A percentile compares a stretch with the other conserved stretches of the same genome.
These are phyloP conservation scores for Cladosporium sp. DNA, from an alignment of 2,329 filamentous ascomycete genomes.

Conservation along the genomic window DNA sequence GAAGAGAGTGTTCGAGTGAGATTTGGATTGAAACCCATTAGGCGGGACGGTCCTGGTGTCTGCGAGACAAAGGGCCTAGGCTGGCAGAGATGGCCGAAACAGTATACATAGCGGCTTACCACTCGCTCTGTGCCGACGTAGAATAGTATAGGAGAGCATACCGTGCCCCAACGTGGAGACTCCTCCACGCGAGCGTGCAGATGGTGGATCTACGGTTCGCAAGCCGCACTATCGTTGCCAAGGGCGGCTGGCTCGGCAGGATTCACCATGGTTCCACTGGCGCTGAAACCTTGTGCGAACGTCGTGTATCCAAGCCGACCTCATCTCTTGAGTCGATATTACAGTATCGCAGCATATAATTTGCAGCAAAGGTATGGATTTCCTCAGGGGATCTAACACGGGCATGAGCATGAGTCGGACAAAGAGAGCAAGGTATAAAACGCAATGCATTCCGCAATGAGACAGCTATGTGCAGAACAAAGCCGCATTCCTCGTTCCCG, in stretches of 20 bases:
- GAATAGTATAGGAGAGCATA: not conserved
- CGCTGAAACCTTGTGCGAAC: slow-evolving; percentile 15
- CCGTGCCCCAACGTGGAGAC: not conserved
- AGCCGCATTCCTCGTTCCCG: slow-evolving; percentile 15
- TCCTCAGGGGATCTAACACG: not conserved
- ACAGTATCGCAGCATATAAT: not conserved
- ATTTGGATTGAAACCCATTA: not conserved
- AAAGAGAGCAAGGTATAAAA: not conserved
- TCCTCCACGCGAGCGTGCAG: not conserved
- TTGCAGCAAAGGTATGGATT: too few relatives aligned
- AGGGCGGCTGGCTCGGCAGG: slow-evolving; percentile 1
- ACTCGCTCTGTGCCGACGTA: not conserved
- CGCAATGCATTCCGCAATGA: slow-evolving; percentile 13
- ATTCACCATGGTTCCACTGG: not conserved
- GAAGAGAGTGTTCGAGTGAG: not conserved
- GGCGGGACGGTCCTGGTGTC: not conserved
- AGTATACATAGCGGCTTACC: not conserved
- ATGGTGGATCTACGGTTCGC: not conserved
- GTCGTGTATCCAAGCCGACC: not conserved
- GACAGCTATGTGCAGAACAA: slow-evolving; percentile 16
- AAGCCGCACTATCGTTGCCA: not conserved
- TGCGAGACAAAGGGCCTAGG: not conserved
- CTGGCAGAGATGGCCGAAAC: not conserved
- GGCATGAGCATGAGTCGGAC: not conserved
- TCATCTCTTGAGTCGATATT: not conserved